Base-by-base conservation (phyloP, 805 yeast species). In the Starmerella vaccinii region DNA sequence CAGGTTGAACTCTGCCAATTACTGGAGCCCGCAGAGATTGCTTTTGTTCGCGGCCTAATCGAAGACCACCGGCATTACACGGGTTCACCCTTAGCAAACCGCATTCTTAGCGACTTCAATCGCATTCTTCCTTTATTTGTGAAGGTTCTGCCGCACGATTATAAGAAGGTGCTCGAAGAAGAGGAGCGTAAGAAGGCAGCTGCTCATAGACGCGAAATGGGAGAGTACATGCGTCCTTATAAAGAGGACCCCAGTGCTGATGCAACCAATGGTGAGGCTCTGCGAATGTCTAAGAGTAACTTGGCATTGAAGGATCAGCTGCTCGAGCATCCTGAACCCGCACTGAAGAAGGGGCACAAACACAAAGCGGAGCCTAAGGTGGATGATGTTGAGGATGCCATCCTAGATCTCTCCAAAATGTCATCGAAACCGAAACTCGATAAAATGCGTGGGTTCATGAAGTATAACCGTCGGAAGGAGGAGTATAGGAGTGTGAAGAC, bases 11-110 rank as follows among this genome's bases (percentile, higher is more conserved):
- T 92, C 52, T 74, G 83, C 42, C 73, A 75, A 46, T 76, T 90
- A 47, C 74, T 78, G 47, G 97, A 90, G 59, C 95, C 97, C 7
- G 75, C 82, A 44, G 98, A 90, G 71, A 84, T 89, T 70, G 96
- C 96, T 0, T 88, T 86, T 69, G 79, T 90, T 62, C 82, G 95
- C 64, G 95, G 94, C 24, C 75, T 90, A 63, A 80, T 90, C 59
- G 96, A 90, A 69, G 96, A 92, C 64, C 97, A 92, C 68, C 81
- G 88, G 62, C 95, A 88, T 66, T 88, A 84, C 77, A 90, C 98
- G 49, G 84, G 82, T 30, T 90, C 97, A 39, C 90, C 83, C 64
- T 76, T 92, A 57, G 96, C 97, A 46, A 84, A 80, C 59, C 76
- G 83, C 53, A 77, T 92, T 56, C 76, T 90, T 71, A 75, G 71